Conservation (phyloP, 352 stramenopile genomes). For the Phytophthora chlamydospora region DNA sequence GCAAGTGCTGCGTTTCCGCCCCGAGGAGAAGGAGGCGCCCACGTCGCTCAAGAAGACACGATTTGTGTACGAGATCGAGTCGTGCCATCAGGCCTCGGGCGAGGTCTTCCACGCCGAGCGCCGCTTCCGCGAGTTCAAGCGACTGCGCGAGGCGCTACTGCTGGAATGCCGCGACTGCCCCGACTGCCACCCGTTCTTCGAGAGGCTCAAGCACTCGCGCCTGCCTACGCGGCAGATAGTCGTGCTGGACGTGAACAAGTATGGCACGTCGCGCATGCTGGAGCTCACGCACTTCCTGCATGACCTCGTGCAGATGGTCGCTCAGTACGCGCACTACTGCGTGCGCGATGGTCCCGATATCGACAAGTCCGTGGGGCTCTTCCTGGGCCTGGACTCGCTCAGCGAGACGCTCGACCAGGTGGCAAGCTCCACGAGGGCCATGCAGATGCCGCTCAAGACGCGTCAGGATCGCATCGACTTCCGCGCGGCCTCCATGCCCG, state of each 20-base stretch:
- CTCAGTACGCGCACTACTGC: slow-evolving; percentile 48
- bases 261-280: slow-evolving; percentile 56
- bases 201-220: slow-evolving; percentile 56
- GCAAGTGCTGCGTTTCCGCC: slow-evolving; percentile 62
- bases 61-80: slow-evolving; percentile 83
- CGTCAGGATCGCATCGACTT: slow-evolving; percentile 77
- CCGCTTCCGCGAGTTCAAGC: slow-evolving; percentile 75
- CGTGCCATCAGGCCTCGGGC: slow-evolving; percentile 63
- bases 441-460: slow-evolving; percentile 53
- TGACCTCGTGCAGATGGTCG: slow-evolving; percentile 56
- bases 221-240: slow-evolving; percentile 56
- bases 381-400: slow-evolving; percentile 57
- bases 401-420: slow-evolving; percentile 50
- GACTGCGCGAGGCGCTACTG: slow-evolving; percentile 65
- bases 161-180: slow-evolving; percentile 58
- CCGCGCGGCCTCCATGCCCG: slow-evolving; percentile 67
- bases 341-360: slow-evolving; percentile 55
- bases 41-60: slow-evolving; percentile 63
- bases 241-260: slow-evolving; percentile 65
- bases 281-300: slow-evolving; percentile 72
- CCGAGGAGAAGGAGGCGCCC: slow-evolving; percentile 53
- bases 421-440: slow-evolving; percentile 31
- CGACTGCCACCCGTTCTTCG: slow-evolving; percentile 52
- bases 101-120: slow-evolving; percentile 60
- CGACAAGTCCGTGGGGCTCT: slow-evolving; percentile 70